Percentiles rank a stretch among this genome's conserved stretches.
These are phyloP conservation scores for Albugo candida DNA, from an alignment of 352 stramenopile species.

Conservation along the genomic window DNA sequence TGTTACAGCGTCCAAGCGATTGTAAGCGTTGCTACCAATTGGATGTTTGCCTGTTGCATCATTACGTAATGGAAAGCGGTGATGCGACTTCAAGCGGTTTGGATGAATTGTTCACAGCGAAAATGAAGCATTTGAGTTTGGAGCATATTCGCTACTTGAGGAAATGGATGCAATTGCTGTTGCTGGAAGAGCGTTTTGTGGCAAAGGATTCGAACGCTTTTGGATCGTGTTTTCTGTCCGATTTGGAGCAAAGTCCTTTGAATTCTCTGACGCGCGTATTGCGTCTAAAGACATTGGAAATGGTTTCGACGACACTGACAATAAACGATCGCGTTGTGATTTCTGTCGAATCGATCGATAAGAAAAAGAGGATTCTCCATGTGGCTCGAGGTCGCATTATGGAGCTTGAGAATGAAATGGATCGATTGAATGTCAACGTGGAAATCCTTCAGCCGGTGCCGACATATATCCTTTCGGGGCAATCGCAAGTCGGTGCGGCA, in stretches of 20 bases:
- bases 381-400: slow-evolving; percentile 28
- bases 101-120: slow-evolving; percentile 37
- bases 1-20: slow-evolving; percentile 40
- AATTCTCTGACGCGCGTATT: too few species aligned
- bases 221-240: too few species aligned
- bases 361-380: slow-evolving; percentile 39
- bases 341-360: slow-evolving; percentile 46
- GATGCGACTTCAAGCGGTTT: slow-evolving; percentile 38
- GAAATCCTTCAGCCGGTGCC: slow-evolving; percentile 40
- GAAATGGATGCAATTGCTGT: slow-evolving; percentile 49
- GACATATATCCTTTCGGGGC: slow-evolving; percentile 24
- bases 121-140: slow-evolving; percentile 29
- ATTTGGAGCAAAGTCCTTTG: too few species aligned
- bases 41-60: slow-evolving; percentile 72
- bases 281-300: too few species aligned
- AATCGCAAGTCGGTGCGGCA: slow-evolving; percentile 32
- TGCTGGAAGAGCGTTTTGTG: slow-evolving; percentile 52
- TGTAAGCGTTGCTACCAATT: slow-evolving; percentile 70
- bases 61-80: slow-evolving; percentile 57
- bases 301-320: too few species aligned
- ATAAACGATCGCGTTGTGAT: slow-evolving; percentile 46
- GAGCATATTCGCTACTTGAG: slow-evolving; percentile 45
- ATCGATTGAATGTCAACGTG: slow-evolving; percentile 16
- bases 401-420: slow-evolving; percentile 16
- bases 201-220: slow-evolving; percentile 24